Percentiles rank a stretch among this genome's conserved stretches.
These are phyloP conservation scores for Sporothrix euskadiensis DNA, from an alignment of 2,329 filamentous ascomycete genomes.

Conservation along the genomic window DNA sequence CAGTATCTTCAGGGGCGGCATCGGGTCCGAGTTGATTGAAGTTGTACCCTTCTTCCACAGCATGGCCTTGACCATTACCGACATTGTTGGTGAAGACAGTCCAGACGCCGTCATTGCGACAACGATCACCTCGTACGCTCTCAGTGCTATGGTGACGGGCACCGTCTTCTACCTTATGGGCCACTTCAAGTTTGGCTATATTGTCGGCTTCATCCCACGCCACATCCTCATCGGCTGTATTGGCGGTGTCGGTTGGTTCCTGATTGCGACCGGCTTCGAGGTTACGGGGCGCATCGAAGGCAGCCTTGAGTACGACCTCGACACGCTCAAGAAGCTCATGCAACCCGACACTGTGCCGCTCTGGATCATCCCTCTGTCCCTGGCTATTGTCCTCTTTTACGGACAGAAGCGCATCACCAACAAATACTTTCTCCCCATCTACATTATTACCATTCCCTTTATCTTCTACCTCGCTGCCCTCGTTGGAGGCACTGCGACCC, in stretches of 20 bases:
- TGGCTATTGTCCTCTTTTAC: constrained; percentile 75
- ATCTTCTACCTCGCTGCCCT: constrained; percentile 78
- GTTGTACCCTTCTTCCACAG: constrained; percentile 99
- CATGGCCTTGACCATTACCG: constrained; percentile 89
- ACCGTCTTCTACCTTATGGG: constrained; percentile 91
- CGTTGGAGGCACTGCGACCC: constrained; percentile 65
- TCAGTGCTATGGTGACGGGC: constrained; percentile 89
- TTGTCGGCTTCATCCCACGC: constrained; percentile 94
- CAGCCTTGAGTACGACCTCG: constrained; percentile 76
- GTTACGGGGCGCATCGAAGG: constrained; percentile 88
- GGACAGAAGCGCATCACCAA: constrained; percentile 75
- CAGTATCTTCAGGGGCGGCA: constrained; percentile 84
- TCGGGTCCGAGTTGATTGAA: constrained; percentile 97
- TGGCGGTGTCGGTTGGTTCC: constrained; percentile 93
- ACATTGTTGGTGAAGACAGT: constrained; percentile 73
- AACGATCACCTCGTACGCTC: constrained; percentile 85
- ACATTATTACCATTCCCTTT: constrained; percentile 76
- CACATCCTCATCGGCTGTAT: constrained; percentile 98
- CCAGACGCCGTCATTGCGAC: constrained; percentile 88
- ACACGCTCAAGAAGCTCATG: constrained; percentile 74
- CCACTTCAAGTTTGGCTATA: constrained; percentile 79
- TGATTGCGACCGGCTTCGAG: constrained; percentile 87
- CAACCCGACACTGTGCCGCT: constrained; percentile 72
- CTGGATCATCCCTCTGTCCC: constrained; percentile 76
- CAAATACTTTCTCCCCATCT: constrained; percentile 82